Percentiles rank a stretch among this genome's conserved stretches.
These are phyloP conservation scores for Colletotrichum trifolii DNA, from an alignment of 2,329 filamentous ascomycete species.

Conservation along the genomic window DNA sequence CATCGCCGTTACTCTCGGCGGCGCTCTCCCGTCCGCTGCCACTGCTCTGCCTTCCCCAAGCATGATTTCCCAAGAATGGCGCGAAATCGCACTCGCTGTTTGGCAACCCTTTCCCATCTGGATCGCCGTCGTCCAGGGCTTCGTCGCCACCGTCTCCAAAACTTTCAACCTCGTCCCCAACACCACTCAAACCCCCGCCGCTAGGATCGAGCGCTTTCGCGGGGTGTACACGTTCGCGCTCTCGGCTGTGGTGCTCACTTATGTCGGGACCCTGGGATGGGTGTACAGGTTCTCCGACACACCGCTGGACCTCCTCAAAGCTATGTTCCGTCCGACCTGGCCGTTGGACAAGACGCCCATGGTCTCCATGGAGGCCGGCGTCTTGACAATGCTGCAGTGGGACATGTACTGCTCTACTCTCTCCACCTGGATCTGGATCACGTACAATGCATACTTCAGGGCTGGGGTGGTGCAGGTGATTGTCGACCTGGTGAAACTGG, in stretches of 20 bases:
- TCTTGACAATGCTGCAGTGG: slow-evolving; percentile 38
- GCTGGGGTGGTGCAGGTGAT: slow-evolving; percentile 7
- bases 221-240: slow-evolving; percentile 33
- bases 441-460: slow-evolving; percentile 30
- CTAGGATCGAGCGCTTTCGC: slow-evolving; percentile 8
- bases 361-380: slow-evolving; percentile 30
- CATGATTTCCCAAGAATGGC: slow-evolving; percentile 31
- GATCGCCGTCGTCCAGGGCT: slow-evolving; percentile 29
- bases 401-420: slow-evolving; percentile 39
- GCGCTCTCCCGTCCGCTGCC: slow-evolving; percentile 37
- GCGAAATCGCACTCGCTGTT: slow-evolving; percentile 37
- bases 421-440: slow-evolving; percentile 27
- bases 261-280: slow-evolving; percentile 31
- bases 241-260: slow-evolving; percentile 2
- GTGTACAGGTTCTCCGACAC: slow-evolving; percentile 5
- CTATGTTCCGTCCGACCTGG: slow-evolving; percentile 32
- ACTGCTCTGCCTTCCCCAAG: slow-evolving; percentile 35
- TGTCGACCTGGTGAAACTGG: slow-evolving; percentile 9
- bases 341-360: slow-evolving; percentile 9
- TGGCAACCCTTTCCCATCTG: slow-evolving; percentile 42
- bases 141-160: slow-evolving; percentile 20
- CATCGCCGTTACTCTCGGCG: slow-evolving; percentile 36
- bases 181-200: background rate
- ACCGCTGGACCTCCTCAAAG: background rate
- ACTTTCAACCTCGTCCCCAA: background rate